These are phyloP conservation scores for Ustilago loliicola DNA, from an alignment of 1,284 basidiomycete genomes.

Conservation along the genomic window DNA sequence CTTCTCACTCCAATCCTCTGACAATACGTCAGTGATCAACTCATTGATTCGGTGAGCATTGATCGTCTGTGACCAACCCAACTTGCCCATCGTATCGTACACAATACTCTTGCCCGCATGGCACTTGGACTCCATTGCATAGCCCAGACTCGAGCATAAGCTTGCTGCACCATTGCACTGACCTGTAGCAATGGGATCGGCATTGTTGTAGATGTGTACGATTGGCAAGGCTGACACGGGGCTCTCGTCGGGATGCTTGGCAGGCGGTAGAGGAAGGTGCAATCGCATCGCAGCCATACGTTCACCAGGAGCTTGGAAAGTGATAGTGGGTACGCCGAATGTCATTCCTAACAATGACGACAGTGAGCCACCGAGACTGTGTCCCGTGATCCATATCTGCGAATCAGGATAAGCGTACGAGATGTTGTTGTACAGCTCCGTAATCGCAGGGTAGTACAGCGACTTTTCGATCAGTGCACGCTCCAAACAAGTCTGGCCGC, in stretches of 20 bases:
- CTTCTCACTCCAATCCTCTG: constrained; percentile 80
- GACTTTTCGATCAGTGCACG: constrained; percentile 83
- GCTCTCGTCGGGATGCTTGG: constrained; percentile 49
- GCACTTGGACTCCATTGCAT: constrained; percentile 73
- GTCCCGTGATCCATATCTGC: constrained; percentile 92
- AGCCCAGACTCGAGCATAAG: constrained; percentile 67
- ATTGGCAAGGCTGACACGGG: constrained; percentile 68
- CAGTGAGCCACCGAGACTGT: constrained; percentile 89
- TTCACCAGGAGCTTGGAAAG: constrained; percentile 93
- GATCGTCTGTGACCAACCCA: constrained; percentile 85
- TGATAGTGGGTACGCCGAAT: constrained; percentile 89
- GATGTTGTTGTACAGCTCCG: constrained; percentile 73
- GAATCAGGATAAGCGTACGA: constrained; percentile 92
- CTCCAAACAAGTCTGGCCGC: constrained; percentile 86
- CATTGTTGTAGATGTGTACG: constrained; percentile 83
- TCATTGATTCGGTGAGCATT: constrained; percentile 82
- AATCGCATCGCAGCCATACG: constrained; percentile 84
- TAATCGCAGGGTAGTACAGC: constrained; percentile 94
- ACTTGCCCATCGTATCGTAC: constrained; percentile 87
- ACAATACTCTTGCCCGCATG: constrained; percentile 86
- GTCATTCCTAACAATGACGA: constrained; percentile 88
- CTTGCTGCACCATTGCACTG: constrained; percentile 64
- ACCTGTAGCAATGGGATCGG: constrained; percentile 77
- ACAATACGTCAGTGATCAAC: constrained; percentile 80
- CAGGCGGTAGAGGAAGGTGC: constrained; percentile 81